Percentiles rank a stretch among this genome's conserved stretches.
These are phyloP conservation scores for Craterostigma plantagineum DNA, from an alignment of 257 asterid genomes.

Conservation along the genomic window DNA sequence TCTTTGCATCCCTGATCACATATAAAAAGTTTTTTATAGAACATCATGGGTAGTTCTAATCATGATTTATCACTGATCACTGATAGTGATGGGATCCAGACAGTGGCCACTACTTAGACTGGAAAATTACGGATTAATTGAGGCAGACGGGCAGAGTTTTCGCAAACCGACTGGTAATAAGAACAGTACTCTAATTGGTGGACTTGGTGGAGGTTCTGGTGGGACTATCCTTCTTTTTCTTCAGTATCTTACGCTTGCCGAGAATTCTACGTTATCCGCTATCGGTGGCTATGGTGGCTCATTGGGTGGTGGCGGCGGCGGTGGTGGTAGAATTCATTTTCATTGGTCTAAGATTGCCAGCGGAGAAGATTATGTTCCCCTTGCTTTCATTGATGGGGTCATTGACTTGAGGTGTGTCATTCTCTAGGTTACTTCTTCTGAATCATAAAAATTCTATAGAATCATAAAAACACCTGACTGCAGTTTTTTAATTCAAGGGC, in stretches of 20 bases:
- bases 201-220: slow-evolving; percentile 99
- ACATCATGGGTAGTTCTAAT: too few relatives aligned
- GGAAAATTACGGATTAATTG: slow-evolving; percentile 54
- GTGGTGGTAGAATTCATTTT: slow-evolving; percentile 97
- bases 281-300: slow-evolving; percentile 71
- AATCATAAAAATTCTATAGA: background rate
- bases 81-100: slow-evolving; percentile 65
- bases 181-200: slow-evolving; percentile 12
- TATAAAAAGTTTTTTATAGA: too few relatives aligned
- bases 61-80: too few relatives aligned
- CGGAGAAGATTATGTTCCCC: slow-evolving; percentile 81
- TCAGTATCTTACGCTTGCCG: slow-evolving; percentile 36
- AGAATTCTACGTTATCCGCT: slow-evolving; percentile 54
- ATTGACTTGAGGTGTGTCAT: slow-evolving; percentile 35
- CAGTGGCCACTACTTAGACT: slow-evolving; percentile 61
- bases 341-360: slow-evolving; percentile 92
- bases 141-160: slow-evolving; percentile 63
- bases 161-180: slow-evolving; percentile 13
- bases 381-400: slow-evolving; percentile 74
- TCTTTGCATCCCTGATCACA: too few relatives aligned
- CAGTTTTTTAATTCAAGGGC: too few relatives aligned
- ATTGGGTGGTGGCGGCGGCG: slow-evolving; percentile 83
- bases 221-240: slow-evolving; percentile 78
- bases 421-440: slow-evolving; percentile 4
- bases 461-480: too few relatives aligned